Evolutionary conservation across 164 flowering plant genomes (phyloP), one percentile per base, ranked within the genome.

Genomic region (Macadamia tetraphylla): DNA sequence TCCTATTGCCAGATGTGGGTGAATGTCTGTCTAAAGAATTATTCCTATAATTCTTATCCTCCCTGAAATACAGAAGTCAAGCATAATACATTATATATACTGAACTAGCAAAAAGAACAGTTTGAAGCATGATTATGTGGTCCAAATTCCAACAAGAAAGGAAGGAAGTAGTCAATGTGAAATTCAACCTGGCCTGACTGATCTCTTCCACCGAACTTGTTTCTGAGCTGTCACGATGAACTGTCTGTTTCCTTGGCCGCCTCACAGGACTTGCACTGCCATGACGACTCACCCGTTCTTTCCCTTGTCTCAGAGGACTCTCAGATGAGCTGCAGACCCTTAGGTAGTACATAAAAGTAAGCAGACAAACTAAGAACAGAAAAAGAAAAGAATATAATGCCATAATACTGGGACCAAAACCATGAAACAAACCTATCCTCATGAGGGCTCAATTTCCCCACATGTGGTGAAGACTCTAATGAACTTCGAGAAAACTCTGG

Each of bases 351-450:
- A 64, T 55, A 61, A 68, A 30, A 60, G 32, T 53, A 52, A 7
- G n/a, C 43, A n/a, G 58, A 42, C 9, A 5, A 35, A 40, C 17
- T 29, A 29, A 4, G 40, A 35, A 35, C 40, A 35, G 40, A 35
- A 35, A 30, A 15, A 31, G 6, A 48, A 4, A 51, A 17, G 29
- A 13, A 35, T 10, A 6, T 44, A 29, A 42, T 44, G n/a, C 17
- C 9, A 9, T 35, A 58, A 8, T 40, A 6, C 35, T 7, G 23
- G 23, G 40, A 2, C 40, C 40, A 52, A 23, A 18, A 32, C 6
- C 8, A 57, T 3, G 65, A 67, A 65, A 42, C 76, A 60, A n/a
- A 85, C 89, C 90, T 69, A 29, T 83, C 81, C 72, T 76, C 81
- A 79, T 75, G 75, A 55, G 69, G 67, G 74, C 64, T 75, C 60